Conservation (phyloP, 331 rosid species). For the Erythrophleum ivorense region DNA sequence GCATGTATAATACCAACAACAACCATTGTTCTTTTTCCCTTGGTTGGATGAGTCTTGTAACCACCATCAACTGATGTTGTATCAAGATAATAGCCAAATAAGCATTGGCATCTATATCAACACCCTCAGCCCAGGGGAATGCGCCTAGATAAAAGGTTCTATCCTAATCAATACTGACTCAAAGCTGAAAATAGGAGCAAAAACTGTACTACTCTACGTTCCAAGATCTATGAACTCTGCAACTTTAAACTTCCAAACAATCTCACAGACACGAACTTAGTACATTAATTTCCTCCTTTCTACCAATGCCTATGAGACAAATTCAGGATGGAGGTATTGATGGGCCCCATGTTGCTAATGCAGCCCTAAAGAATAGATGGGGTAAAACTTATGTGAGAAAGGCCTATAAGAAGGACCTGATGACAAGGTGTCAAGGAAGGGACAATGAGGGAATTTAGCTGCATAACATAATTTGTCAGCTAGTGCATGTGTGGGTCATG, state of each 20-base stretch:
- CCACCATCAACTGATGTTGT: constrained; percentile 13
- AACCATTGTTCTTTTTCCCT: neutral
- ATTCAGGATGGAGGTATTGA: neutral
- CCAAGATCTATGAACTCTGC: constrained; percentile 5
- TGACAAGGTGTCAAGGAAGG: too few species aligned
- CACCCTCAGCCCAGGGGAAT: neutral
- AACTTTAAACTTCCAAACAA: neutral
- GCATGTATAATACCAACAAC: neutral
- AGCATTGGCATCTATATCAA: neutral
- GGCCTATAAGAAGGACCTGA: too few species aligned
- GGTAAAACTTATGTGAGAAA: too few species aligned
- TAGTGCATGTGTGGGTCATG: too few species aligned
- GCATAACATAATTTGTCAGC: too few species aligned
- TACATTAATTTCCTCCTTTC: neutral
- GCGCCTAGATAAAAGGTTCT: neutral
- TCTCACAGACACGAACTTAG: neutral
- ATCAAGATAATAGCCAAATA: neutral
- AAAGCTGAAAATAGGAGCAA: neutral
- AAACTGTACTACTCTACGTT: neutral
- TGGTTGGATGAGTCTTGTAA: neutral
- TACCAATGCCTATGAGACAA: constrained; percentile 1
- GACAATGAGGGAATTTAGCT: too few species aligned
- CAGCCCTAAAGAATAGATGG: too few species aligned
- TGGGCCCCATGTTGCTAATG: too few species aligned
- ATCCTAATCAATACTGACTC: neutral